Base-by-base conservation (phyloP, 176 grass and related monocot species). In the Otatea glauca region DNA sequence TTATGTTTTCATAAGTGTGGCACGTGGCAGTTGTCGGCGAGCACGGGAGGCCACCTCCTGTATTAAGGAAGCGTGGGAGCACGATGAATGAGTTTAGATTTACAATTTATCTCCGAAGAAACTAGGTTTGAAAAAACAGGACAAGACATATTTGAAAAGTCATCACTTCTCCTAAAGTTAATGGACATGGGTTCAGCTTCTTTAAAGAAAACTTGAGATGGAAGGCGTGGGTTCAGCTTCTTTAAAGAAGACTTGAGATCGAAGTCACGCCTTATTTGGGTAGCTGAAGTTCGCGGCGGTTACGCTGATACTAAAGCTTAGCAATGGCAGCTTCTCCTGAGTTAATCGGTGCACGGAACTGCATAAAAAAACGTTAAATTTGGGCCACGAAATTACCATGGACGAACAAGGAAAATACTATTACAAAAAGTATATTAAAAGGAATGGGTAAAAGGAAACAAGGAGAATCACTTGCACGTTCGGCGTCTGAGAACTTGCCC, bases 401-500 rank as follows among this genome's bases (percentile, higher is more conserved):
- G 63, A 58, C 51, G 47, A 78, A 83, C 74, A 65, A 45, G 56
- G 34, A 54, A 66, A 83, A 42, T 0, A 65, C 67, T 84, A 20
- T 56, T 10, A 20, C 45, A 79, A 73, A 72, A 79, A 29, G 65
- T 16, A 54, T 45, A n/a, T 29, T 29, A 24, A 35, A 35, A 7
- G 60, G 53, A 61, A 69, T 11, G n/a, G 49, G 61, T 63, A 72
- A 45, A 88, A 86, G 87, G 75, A 76, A 94, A 89, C 80, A 86
- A 86, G 83, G 63, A 90, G 94, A 92, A 97, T 92, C 94, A 75
- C 55, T 84, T 62, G 90, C 94, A 92, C 89, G 85, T 92, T 90
- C 55, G 76, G 63, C 76, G 70, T 81, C 79, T 75, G 87, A 84
- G 77, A 86, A 76, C 44, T 72, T 72, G 56, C 51, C 82, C 91